Base-by-base conservation (phyloP, 768 basidiomycete species). In the Lactarius akahatsu region DNA sequence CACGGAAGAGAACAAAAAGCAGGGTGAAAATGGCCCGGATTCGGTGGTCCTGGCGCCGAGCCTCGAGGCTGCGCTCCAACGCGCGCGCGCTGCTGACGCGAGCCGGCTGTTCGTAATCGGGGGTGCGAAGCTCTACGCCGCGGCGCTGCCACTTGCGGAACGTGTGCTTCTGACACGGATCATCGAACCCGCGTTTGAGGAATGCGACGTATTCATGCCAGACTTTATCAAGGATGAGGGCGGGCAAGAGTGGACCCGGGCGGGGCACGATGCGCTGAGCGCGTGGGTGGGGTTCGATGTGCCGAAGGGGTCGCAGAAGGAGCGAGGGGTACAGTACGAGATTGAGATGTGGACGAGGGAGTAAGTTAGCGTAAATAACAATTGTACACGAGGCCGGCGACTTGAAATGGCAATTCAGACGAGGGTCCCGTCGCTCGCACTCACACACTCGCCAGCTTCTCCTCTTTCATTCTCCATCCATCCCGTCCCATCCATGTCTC, bases 291-390 rank as follows among this genome's bases (percentile, higher is more conserved):
- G 89, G 36, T 91, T 90, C 72, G 85, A 88, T 13, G 91, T 96
- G 57, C 83, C 89, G 15, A 79, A 81, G 68, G 94, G 92, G 4
- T 77, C 85, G 72, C 88, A 92, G 76, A 85, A 86, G 74, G 94
- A 97, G 77, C 90, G 90, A 62, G 92, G 88, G 11, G 80, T 93
- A 55, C 80, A 83, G 70, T 99, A 96, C 75, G 91, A 92, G 78
- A 97, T 89, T 77, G 92, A 99, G 80, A 94, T 99, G 94, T 99
- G 96, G 96, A 82, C 86, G 59, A 83, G 85, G 47, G 13, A 16
- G 38, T 38, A 26, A 34, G 8, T 34, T 34, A 34, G 16, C 55
- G 47, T 50, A 34, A 26, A 26, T 1, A 50, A 50, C 23, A 50
- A 52, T 50, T 52, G 50, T 2, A 20, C 55, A 30, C 55, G 32